Base-by-base conservation (phyloP, 1,284 basidiomycete genomes). In the Apiotrichum laibachii region DNA sequence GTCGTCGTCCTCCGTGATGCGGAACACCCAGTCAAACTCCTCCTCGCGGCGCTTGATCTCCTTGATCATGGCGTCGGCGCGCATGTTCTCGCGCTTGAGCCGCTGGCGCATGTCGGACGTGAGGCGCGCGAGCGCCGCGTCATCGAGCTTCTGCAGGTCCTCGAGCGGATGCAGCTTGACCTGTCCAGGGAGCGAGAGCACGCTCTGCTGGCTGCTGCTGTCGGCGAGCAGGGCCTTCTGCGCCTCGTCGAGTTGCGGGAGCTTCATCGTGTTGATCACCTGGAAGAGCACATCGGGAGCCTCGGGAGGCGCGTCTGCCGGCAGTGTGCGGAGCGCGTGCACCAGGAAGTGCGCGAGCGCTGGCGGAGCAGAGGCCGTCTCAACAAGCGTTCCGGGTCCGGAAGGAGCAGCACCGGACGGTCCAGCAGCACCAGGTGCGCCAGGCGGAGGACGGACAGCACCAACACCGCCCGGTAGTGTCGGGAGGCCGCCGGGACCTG, bases 271-370 rank as follows among this genome's bases (percentile, higher is more conserved):
- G 55, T 71, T 70, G 51, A 72, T 67, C 11, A 62, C 67, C 59
- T 71, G 71, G 57, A 70, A 73, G 62, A 71, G 69, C 1, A 66
- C 63, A 16, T 75, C 72, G 22, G 57, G 61, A 1, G 71, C 71
- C 3, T 72, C 44, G 4, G 67, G 66, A 7, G 53, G 54, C 19
- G 61, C 42, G 34, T 68, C 63, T 7, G 54, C 16, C 1, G 71
- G 67, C 1, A 76, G 56, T 35, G 75, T 60, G 43, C 68, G 68
- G 7, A 75, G 64, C 13, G 73, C 71, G 53, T 75, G 73, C 7
- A 72, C 66, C 48, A 72, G 59, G 55, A 67, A 73, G 45, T 64
- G 55, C 11, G 65, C 33, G 5, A 65, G 47, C 31, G 61, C 52
- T 1, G 64, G 45, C 52, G 22, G 54, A 50, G 31, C 34, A 11